Evolutionary conservation across 768 basidiomycete species (phyloP).

Genomic region (Hirschioporus abietinus): DNA sequence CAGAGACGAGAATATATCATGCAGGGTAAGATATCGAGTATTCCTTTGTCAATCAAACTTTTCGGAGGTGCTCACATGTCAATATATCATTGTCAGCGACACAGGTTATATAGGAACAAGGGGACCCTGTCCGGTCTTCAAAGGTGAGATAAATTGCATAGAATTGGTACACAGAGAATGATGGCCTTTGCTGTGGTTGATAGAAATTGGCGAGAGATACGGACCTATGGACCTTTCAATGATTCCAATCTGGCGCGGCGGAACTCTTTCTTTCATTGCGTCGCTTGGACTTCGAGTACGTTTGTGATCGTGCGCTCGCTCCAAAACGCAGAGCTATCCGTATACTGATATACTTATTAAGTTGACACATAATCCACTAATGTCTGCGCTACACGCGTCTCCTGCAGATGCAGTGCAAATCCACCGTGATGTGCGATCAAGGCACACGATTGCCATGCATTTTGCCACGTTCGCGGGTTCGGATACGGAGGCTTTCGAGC

Average conservation of each 20-base stretch:
- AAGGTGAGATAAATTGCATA: constrained; percentile 16
- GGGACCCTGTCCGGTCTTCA: constrained; percentile 33
- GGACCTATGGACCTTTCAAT: constrained; percentile 38
- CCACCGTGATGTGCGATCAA: constrained; percentile 31
- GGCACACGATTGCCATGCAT: constrained; percentile 36
- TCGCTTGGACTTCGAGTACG: constrained; percentile 33
- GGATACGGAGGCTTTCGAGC: constrained; percentile 35
- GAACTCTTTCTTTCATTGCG: constrained; percentile 32
- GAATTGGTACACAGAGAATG: background rate
- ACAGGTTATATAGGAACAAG: constrained; percentile 31
- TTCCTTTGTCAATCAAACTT: constrained; percentile 2
- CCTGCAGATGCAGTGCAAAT: constrained; percentile 36
- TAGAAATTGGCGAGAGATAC: constrained; percentile 34
- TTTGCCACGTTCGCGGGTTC: constrained; percentile 40
- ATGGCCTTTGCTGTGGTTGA: background rate
- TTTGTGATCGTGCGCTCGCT: background rate
- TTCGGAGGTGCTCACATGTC: background rate
- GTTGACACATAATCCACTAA: constrained; percentile 25
- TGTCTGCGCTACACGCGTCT: constrained; percentile 34
- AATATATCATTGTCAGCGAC: constrained; percentile 22
- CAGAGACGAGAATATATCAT: background rate
- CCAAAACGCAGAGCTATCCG: background rate
- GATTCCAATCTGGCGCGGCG: constrained; percentile 41
- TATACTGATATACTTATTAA: constrained; percentile 3
- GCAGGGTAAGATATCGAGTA: constrained; percentile 1